Evolutionary conservation across 2,329 filamentous ascomycete species (phyloP), one percentile per base, ranked within the genome.

Genomic region (Fusarium burgessii): DNA sequence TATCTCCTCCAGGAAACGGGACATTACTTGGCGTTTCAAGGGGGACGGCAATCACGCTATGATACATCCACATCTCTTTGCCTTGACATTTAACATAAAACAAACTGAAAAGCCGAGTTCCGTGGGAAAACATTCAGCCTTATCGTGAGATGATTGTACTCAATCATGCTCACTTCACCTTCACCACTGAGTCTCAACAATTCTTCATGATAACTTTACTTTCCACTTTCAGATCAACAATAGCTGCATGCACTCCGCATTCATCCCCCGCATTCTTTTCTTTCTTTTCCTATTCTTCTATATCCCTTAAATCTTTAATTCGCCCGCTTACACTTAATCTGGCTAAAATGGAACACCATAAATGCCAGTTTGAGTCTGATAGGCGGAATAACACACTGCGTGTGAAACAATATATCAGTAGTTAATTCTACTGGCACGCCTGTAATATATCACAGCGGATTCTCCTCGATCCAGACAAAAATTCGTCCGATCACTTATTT

Each of bases 281-380:
- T 7, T 25, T n/a, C 1, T 7, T 25, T n/a, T 1, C 15, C 29
- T 46, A 33, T 46, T 12, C 38, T 29, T 29, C 38, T 23, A 23
- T 50, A 12, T 35, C n/a, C n/a, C 29, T 23, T 3, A 7, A 25
- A n/a, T 57, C 35, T 65, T n/a, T 29, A 50, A 65, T 65, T 65
- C 60, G 60, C 8, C 60, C 60, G 60, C 62, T 65, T 65, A 41
- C 40, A 41, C 36, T 40, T 17, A 36, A 65, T 65, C 50, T 65
- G 62, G 62, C 43, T 58, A 58, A 65, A 43, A 27, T 10, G 8
- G 20, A 40, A n/a, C 12, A 25, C 11, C 4, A 17, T 5, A 4
- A 6, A 23, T 2, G 5, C 5, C 1, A 17, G 6, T 5, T 13
- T 17, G 2, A 3, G 15, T 27, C 20, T 65, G 32, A 65, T 65